A percentile compares a stretch with the other conserved stretches of the same genome.
These are phyloP conservation scores for Saccharomycopsis microspora DNA, from an alignment of 805 yeast genomes.

Conservation along the genomic window DNA sequence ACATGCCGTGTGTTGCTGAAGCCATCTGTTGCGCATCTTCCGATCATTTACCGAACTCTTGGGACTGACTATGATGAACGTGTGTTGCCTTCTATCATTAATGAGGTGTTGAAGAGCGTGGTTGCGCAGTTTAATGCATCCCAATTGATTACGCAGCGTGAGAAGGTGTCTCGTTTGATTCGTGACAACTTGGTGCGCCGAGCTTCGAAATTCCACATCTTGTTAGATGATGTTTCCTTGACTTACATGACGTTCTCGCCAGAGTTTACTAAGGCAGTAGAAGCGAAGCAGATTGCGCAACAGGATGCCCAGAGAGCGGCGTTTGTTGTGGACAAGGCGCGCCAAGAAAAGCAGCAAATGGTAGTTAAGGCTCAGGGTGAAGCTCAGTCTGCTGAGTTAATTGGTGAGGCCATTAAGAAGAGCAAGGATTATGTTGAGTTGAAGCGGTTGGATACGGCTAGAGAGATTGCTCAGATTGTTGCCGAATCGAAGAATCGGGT, in stretches of 20 bases:
- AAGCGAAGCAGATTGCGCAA: slow-evolving; percentile 98
- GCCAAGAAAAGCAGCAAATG: slow-evolving; percentile 94
- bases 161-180: slow-evolving; percentile 82
- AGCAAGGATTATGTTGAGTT: slow-evolving; percentile 92
- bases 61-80: slow-evolving; percentile 96
- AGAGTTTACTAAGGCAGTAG: slow-evolving; percentile 94
- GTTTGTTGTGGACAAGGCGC: slow-evolving; percentile 90
- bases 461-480: slow-evolving; percentile 83
- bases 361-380: slow-evolving; percentile 98
- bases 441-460: slow-evolving; percentile 93
- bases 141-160: slow-evolving; percentile 98
- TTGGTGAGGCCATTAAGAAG: slow-evolving; percentile 98
- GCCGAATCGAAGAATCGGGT: slow-evolving; percentile 86
- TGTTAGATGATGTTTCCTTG: slow-evolving; percentile 90
- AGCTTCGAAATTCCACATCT: slow-evolving; percentile 78
- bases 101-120: slow-evolving; percentile 91
- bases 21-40: slow-evolving; percentile 71
- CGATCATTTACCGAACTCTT: slow-evolving; percentile 80
- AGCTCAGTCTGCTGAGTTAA: slow-evolving; percentile 93
- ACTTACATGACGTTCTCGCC: slow-evolving; percentile 97
- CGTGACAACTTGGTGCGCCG: slow-evolving; percentile 86
- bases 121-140: slow-evolving; percentile 98
- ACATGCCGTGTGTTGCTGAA: slow-evolving; percentile 96
- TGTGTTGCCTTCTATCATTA: slow-evolving; percentile 94
- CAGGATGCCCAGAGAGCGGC: slow-evolving; percentile 99